Conservation (phyloP, 2,329 filamentous ascomycete species). For the Claviceps digitariae region DNA sequence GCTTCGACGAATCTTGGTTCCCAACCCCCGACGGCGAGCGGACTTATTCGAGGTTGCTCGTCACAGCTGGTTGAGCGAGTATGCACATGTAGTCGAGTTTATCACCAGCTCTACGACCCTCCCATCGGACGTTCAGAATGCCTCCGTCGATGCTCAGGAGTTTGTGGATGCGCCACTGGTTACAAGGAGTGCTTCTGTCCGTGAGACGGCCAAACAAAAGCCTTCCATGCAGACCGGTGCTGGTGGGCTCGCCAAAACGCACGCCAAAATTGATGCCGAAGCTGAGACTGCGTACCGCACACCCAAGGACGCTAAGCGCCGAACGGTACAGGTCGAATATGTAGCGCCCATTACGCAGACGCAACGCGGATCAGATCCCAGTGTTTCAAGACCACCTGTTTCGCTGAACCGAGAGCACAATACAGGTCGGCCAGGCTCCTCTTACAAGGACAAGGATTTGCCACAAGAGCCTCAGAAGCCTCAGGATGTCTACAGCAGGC, state of each 20-base stretch:
- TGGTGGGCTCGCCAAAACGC: slow-evolving; percentile 57
- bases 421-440: slow-evolving; percentile 15
- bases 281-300: slow-evolving; percentile 42
- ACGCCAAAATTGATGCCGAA: slow-evolving; percentile 59
- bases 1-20: slow-evolving; percentile 82
- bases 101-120: slow-evolving; percentile 93
- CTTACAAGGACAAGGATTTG: slow-evolving; percentile 41
- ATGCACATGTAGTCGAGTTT: slow-evolving; percentile 89
- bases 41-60: slow-evolving; percentile 95
- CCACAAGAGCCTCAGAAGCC: slow-evolving; percentile 35
- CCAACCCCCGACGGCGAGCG: slow-evolving; percentile 85
- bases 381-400: slow-evolving; percentile 14
- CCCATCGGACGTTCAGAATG: slow-evolving; percentile 70
- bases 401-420: slow-evolving; percentile 28
- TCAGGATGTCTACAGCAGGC: slow-evolving; percentile 29
- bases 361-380: slow-evolving; percentile 43
- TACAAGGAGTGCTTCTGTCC: slow-evolving; percentile 80
- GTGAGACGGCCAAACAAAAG: slow-evolving; percentile 67
- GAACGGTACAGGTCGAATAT: slow-evolving; percentile 96
- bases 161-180: slow-evolving; percentile 46
- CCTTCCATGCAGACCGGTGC: slow-evolving; percentile 32
- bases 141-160: slow-evolving; percentile 50
- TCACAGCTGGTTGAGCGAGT: slow-evolving; percentile 96
- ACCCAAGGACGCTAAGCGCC: slow-evolving; percentile 77
- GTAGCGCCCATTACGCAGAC: slow-evolving; percentile 84